These are phyloP conservation scores for Pseudohalonectria lignicola DNA, from an alignment of 2,329 filamentous ascomycete species.

Conservation along the genomic window DNA sequence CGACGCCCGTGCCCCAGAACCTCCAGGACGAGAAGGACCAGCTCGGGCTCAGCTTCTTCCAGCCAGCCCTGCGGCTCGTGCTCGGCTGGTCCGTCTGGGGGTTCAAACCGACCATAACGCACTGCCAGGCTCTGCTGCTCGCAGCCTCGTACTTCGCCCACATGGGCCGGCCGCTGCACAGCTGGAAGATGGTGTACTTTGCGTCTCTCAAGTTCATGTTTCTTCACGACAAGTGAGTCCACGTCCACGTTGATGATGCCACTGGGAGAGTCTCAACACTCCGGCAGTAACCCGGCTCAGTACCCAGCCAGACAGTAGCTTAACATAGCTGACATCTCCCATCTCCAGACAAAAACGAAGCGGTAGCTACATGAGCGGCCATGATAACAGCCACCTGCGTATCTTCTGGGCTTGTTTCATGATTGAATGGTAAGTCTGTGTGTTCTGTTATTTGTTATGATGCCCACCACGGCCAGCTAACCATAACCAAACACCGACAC, in stretches of 20 bases:
- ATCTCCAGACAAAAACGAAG: constrained; percentile 3
- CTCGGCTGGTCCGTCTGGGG: constrained; percentile 19
- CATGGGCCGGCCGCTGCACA: constrained; percentile 23
- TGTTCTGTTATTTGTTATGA: no score
- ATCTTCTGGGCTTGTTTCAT: constrained; percentile 65
- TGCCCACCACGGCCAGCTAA: no score
- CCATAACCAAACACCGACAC: no score
- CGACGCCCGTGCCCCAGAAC: not conserved
- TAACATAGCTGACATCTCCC: not conserved
- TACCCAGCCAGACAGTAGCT: no score
- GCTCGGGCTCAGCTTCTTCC: constrained; percentile 20
- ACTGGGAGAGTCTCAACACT: no score
- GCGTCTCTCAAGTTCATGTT: constrained; percentile 19
- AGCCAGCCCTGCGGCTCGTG: constrained; percentile 22
- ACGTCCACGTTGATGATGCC: constrained; percentile 4
- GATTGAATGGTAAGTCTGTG: constrained; percentile 50
- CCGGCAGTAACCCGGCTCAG: no score
- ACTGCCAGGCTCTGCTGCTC: constrained; percentile 23
- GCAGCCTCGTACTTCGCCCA: constrained; percentile 24
- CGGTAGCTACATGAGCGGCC: constrained; percentile 3
- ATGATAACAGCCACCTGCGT: constrained; percentile 37
- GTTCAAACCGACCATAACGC: constrained; percentile 16
- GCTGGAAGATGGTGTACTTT: constrained; percentile 20
- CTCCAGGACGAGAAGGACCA: constrained; percentile 13
- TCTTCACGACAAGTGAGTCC: constrained; percentile 17